Conservation (phyloP, 768 basidiomycete species). For the Heimioporus sp. region DNA sequence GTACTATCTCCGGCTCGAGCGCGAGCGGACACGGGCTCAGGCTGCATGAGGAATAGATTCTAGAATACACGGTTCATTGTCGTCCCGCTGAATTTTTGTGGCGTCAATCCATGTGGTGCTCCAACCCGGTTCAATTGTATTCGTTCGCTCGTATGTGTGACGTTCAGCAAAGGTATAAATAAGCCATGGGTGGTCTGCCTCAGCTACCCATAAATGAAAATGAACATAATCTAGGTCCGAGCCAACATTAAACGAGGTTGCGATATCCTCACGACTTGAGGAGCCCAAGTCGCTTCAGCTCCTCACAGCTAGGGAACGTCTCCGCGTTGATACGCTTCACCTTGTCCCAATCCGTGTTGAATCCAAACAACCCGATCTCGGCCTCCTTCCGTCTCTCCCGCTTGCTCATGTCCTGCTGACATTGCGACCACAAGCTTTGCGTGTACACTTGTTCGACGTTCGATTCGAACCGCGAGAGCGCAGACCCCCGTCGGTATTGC, state of each 20-base stretch:
- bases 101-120: not conserved
- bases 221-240: constrained; percentile 10
- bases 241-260: constrained; percentile 9
- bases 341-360: constrained; percentile 92
- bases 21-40: constrained; percentile 35
- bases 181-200: constrained; percentile 12
- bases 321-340: constrained; percentile 71
- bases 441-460: constrained; percentile 75
- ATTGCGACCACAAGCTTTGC: constrained; percentile 64
- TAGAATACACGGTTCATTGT: constrained; percentile 14
- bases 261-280: constrained; percentile 35
- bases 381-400: constrained; percentile 71
- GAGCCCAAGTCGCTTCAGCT: constrained; percentile 62
- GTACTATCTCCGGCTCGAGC: constrained; percentile 85
- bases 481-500: constrained; percentile 25
- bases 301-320: constrained; percentile 74
- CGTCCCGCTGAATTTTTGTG: constrained; percentile 14
- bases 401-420: constrained; percentile 64
- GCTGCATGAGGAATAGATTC: constrained; percentile 6
- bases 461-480: constrained; percentile 65
- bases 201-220: not conserved
- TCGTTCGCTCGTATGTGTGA: not conserved
- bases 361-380: constrained; percentile 84
- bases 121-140: not conserved
- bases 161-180: constrained; percentile 27